A percentile compares a stretch with the other conserved stretches of the same genome.
These are phyloP conservation scores for Nitzschia sp. DNA, from an alignment of 108 stramenopile species.

Conservation along the genomic window DNA sequence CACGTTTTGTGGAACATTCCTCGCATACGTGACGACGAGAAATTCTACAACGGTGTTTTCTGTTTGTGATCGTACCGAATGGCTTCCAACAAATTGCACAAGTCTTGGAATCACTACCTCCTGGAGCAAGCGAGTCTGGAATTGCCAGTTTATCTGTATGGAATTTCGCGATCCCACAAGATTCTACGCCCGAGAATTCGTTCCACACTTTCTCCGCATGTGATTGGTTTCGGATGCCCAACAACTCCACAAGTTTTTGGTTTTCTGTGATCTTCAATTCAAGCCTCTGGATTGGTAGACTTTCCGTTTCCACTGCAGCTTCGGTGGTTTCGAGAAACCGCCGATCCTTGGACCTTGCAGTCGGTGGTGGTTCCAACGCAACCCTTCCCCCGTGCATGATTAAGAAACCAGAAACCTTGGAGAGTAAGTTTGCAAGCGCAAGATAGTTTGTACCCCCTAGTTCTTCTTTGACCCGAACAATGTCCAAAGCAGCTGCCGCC, in stretches of 20 bases:
- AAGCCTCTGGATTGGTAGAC: conserved; percentile 17
- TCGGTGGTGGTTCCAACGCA: conserved; percentile 55
- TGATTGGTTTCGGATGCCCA: conserved; percentile 52
- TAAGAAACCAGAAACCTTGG: conserved; percentile 43
- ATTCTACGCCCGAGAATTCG: conserved; percentile 20
- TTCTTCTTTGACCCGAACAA: conserved; percentile 17
- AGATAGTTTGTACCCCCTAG: conserved; percentile 26
- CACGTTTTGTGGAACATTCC: conserved; percentile 75
- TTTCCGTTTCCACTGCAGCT: background rate
- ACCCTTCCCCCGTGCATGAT: conserved; percentile 59
- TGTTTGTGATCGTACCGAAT: conserved; percentile 73
- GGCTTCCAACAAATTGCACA: conserved; percentile 85
- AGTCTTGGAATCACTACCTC: conserved; percentile 67
- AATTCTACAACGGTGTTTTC: conserved; percentile 71
- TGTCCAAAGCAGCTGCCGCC: conserved; percentile 45
- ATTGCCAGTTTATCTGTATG: conserved; percentile 35
- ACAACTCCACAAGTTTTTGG: conserved; percentile 39
- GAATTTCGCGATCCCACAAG: conserved; percentile 9
- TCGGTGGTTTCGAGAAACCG: conserved; percentile 14
- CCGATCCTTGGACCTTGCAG: conserved; percentile 39
- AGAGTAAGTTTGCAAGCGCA: conserved; percentile 34
- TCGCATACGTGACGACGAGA: conserved; percentile 72
- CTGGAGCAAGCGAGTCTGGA: conserved; percentile 55
- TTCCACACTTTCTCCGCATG: conserved; percentile 41
- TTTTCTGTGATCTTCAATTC: conserved; percentile 49